Conservation (phyloP, 73 alveolate species). For the Stentor roeselii region DNA sequence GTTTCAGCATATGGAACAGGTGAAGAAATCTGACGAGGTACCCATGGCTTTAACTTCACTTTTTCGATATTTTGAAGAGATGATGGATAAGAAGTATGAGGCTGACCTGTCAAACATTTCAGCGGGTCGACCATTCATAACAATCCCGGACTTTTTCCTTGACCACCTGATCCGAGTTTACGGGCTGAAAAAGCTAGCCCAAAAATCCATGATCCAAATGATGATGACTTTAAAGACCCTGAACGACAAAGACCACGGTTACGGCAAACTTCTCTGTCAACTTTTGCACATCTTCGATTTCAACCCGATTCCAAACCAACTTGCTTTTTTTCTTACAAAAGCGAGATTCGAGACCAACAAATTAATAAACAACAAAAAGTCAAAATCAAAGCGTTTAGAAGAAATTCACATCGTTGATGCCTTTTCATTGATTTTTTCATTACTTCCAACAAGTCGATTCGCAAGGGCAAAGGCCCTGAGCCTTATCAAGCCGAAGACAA, state of each 20-base stretch:
- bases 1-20: not conserved
- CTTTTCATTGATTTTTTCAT: not conserved
- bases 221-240: not conserved
- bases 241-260: not conserved
- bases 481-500: not conserved
- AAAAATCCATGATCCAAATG: not conserved
- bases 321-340: conserved; percentile 18
- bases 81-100: not conserved
- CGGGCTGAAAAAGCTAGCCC: not conserved
- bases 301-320: not conserved
- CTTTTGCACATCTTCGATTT: not conserved
- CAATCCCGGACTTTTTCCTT: not conserved
- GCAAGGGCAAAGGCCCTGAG: not conserved
- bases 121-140: not conserved
- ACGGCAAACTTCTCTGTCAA: not conserved
- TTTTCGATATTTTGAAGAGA: not conserved
- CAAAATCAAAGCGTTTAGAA: not conserved
- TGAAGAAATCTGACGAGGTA: not conserved
- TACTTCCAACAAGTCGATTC: not conserved
- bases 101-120: not conserved
- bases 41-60: not conserved
- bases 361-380: not conserved
- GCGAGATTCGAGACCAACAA: not conserved
- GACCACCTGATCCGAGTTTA: not conserved
- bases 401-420: not conserved